Conservation (phyloP, 495 filamentous ascomycete genomes). For the Lophiostoma macrostomum region DNA sequence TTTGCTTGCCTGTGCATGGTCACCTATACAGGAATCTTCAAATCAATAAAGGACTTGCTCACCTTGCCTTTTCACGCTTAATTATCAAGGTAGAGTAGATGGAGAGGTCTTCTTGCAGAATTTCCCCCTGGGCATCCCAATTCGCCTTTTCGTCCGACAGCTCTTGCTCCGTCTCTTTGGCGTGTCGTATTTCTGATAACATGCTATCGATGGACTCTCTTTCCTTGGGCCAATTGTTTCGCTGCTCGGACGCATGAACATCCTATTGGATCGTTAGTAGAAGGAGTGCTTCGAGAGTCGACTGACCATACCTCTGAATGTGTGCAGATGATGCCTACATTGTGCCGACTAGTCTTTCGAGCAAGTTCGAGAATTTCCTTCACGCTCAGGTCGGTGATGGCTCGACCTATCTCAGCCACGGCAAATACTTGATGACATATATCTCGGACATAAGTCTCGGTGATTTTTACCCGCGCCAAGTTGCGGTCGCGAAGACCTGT, state of each 20-base stretch:
- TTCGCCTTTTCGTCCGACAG: slow-evolving; percentile 7
- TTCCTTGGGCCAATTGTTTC: slow-evolving; percentile 28
- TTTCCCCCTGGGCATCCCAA: too few species aligned
- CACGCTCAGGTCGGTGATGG: slow-evolving; percentile 39
- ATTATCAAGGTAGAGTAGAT: slow-evolving; percentile 20
- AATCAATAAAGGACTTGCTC: not conserved
- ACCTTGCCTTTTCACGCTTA: slow-evolving; percentile 12
- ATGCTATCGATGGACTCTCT: slow-evolving; percentile 15
- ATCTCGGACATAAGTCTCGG: slow-evolving; percentile 41
- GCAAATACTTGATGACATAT: slow-evolving; percentile 45
- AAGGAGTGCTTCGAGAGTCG: not conserved
- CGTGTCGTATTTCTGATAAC: not conserved
- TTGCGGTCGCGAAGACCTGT: slow-evolving; percentile 43
- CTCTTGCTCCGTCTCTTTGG: not conserved
- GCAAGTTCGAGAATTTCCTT: slow-evolving; percentile 40
- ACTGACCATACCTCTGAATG: slow-evolving; percentile 44
- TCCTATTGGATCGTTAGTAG: not conserved
- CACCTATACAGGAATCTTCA: not conserved
- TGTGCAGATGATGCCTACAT: slow-evolving; percentile 45
- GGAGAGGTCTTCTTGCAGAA: too few species aligned
- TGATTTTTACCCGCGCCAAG: slow-evolving; percentile 40
- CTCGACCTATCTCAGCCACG: slow-evolving; percentile 38
- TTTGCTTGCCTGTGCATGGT: not conserved
- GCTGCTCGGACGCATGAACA: slow-evolving; percentile 34
- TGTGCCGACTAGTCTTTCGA: slow-evolving; percentile 35